Conservation (phyloP, 2,329 filamentous ascomycete genomes). For the Colletotrichum trifolii region DNA sequence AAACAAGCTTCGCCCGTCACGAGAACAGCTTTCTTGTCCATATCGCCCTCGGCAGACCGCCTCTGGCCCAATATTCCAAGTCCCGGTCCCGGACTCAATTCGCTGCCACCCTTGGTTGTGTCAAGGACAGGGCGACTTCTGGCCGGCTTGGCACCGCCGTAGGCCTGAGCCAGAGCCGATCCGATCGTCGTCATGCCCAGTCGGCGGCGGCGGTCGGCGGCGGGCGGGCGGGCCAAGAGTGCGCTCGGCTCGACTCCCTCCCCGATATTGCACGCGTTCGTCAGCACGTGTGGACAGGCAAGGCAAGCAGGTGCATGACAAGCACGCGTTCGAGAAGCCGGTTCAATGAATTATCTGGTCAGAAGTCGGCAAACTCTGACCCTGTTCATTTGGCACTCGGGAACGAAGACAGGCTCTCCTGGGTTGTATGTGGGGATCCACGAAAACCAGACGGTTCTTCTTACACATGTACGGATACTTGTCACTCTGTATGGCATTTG, state of each 20-base stretch:
- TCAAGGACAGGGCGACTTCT: not conserved
- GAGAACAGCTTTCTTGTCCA: not conserved
- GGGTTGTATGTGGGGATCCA: not conserved
- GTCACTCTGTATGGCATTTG: too few relatives aligned
- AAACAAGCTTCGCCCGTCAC: slow-evolving; percentile 1
- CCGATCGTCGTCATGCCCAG: not conserved
- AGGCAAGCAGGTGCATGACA: slow-evolving; percentile 3
- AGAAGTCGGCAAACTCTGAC: too few relatives aligned
- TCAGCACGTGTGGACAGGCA: not conserved
- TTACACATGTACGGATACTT: too few relatives aligned
- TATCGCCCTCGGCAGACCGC: slow-evolving; percentile 5
- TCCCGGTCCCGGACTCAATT: slow-evolving; percentile 12
- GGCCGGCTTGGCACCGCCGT: slow-evolving; percentile 11
- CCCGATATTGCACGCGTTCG: too few relatives aligned
- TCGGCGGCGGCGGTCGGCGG: not conserved
- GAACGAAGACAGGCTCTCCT: slow-evolving; percentile 1
- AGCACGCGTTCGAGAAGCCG: not conserved
- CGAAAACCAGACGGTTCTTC: not conserved
- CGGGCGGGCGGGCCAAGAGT: not conserved
- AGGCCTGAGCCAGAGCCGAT: slow-evolving; percentile 9
- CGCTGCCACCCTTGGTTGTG: slow-evolving; percentile 1
- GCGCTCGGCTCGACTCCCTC: too few relatives aligned
- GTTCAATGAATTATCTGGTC: not conserved
- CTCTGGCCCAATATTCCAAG: slow-evolving; percentile 2
- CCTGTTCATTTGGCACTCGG: too few relatives aligned